Conservation (phyloP, 768 basidiomycete genomes). For the Glaciozyma antarctica region DNA sequence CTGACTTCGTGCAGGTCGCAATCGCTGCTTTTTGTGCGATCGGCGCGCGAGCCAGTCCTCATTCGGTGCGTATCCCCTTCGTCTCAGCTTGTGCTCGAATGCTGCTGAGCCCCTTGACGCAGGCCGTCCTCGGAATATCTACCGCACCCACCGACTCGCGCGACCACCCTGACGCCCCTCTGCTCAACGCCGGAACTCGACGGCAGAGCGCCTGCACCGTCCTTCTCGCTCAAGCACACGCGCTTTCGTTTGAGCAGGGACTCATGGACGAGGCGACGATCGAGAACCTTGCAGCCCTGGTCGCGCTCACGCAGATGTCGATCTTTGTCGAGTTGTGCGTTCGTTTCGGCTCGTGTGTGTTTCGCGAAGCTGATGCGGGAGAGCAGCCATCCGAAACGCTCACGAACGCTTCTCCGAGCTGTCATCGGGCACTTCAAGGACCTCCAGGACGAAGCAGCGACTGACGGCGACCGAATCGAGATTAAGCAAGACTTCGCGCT, state of each 20-base stretch:
- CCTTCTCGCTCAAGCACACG: slow-evolving; percentile 3
- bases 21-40: slow-evolving; percentile 1
- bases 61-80: background rate
- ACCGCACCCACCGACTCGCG: slow-evolving; percentile 2
- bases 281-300: slow-evolving; percentile 7
- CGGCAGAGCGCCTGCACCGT: slow-evolving; percentile 10
- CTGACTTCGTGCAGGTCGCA: background rate
- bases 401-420: background rate
- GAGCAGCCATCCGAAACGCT: background rate
- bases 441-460: background rate
- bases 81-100: background rate
- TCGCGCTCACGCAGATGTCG: background rate
- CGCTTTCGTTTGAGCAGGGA: background rate
- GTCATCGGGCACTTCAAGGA: slow-evolving; percentile 10
- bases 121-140: slow-evolving; percentile 14
- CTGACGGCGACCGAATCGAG: background rate
- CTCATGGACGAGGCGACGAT: background rate
- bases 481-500: background rate
- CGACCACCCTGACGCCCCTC: slow-evolving; percentile 8
- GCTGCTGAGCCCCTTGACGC: background rate
- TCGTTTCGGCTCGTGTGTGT: background rate
- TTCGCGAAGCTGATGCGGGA: background rate
- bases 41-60: slow-evolving; percentile 10
- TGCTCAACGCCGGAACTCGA: slow-evolving; percentile 8
- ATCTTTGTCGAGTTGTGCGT: background rate